Evolutionary conservation across 192 early-diverging fungal genomes (phyloP).

Genomic region (Phlyctochytrium planicorne): DNA sequence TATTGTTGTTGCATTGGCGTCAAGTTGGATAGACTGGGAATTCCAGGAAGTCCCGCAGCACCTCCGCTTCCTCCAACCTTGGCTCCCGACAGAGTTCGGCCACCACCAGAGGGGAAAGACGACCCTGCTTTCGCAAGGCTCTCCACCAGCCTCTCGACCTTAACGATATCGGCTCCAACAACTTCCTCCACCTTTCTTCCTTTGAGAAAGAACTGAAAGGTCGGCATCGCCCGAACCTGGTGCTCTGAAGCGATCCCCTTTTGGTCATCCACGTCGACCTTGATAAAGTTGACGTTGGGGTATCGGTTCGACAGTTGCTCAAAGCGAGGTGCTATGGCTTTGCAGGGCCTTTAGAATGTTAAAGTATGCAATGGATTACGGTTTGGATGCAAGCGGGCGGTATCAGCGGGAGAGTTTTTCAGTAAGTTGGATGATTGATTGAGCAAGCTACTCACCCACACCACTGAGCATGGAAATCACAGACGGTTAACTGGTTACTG

Average conservation of each 20-base stretch:
- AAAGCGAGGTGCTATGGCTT: slow-evolving; percentile 31
- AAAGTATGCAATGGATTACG: no score
- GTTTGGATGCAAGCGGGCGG: no score
- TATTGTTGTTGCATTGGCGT: slow-evolving; percentile 28
- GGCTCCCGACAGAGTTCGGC: slow-evolving; percentile 10
- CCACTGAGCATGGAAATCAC: neutral
- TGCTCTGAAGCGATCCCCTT: slow-evolving; percentile 37
- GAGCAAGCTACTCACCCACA: neutral
- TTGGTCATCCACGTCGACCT: slow-evolving; percentile 81
- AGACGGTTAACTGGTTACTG: slow-evolving; percentile 3
- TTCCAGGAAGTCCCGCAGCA: neutral
- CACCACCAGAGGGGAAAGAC: slow-evolving; percentile 21
- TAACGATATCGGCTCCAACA: slow-evolving; percentile 52
- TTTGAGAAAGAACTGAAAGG: slow-evolving; percentile 57
- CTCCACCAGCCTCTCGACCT: slow-evolving; percentile 35
- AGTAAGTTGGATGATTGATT: neutral
- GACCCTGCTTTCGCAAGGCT: neutral
- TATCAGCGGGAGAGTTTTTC: neutral
- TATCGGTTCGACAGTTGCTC: slow-evolving; percentile 52
- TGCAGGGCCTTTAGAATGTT: neutral
- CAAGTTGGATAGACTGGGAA: slow-evolving; percentile 12
- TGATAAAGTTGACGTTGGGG: slow-evolving; percentile 65
- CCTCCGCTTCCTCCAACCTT: neutral
- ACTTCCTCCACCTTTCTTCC: slow-evolving; percentile 54
- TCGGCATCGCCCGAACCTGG: slow-evolving; percentile 69